A percentile compares a stretch with the other conserved stretches of the same genome.
These are phyloP conservation scores for Sisymbrium altissimum DNA, from an alignment of 345 rosid genomes.

Conservation along the genomic window DNA sequence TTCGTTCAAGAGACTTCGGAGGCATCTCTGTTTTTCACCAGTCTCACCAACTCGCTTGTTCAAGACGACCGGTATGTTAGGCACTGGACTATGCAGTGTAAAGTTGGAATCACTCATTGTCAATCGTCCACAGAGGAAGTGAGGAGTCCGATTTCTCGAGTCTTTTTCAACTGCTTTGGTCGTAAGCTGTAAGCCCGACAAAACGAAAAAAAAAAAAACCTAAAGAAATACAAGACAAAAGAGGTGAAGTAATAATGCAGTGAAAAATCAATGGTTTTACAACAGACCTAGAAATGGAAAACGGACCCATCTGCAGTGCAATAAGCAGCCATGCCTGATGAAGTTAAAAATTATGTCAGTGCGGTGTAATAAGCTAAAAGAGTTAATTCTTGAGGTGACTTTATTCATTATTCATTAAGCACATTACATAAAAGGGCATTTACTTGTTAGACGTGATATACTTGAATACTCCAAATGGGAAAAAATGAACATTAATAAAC, in stretches of 20 bases:
- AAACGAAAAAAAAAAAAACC: neutral
- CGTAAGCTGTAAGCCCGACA: constrained; percentile 51
- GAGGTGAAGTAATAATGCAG: neutral
- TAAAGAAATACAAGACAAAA: neutral
- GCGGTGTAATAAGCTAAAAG: too few species aligned
- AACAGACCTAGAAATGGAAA: constrained; percentile 60
- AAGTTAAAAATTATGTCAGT: too few species aligned
- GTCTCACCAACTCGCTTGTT: constrained; percentile 46
- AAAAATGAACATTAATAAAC: constrained; percentile 57
- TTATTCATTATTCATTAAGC: neutral
- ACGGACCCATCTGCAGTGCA: constrained; percentile 77
- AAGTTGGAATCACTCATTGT: constrained; percentile 50
- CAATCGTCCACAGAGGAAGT: constrained; percentile 61
- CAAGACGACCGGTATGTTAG: constrained; percentile 40
- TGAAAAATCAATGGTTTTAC: neutral
- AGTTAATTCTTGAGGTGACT: neutral
- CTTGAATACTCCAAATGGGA: constrained; percentile 81
- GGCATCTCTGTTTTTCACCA: constrained; percentile 39
- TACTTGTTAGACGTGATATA: constrained; percentile 74
- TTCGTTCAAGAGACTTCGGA: constrained; percentile 37
- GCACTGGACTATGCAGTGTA: constrained; percentile 44
- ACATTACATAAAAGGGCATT: neutral
- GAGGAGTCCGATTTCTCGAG: constrained; percentile 63
- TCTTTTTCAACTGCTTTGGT: constrained; percentile 68
- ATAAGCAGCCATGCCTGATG: constrained; percentile 79